These are phyloP conservation scores for Artomyces pyxidatus DNA, from an alignment of 768 basidiomycete genomes.

Conservation along the genomic window DNA sequence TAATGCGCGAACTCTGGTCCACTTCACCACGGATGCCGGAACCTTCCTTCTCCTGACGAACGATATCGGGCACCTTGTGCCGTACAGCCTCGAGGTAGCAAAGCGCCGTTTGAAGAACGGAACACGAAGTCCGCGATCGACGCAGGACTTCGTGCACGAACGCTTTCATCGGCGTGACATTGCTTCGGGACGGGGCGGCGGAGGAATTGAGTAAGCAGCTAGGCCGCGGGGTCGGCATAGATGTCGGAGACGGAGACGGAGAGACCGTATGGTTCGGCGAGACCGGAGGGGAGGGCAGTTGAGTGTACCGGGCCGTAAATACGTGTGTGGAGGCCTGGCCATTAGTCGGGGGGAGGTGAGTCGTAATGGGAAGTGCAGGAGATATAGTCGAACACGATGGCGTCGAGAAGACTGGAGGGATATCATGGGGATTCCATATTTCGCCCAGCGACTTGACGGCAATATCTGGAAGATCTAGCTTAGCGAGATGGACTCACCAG, in stretches of 20 bases:
- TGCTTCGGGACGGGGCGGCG: conserved; percentile 26
- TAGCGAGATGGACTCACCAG: conserved; percentile 1
- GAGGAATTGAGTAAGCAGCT: conserved; percentile 16
- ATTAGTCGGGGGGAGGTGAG: conserved; percentile 20
- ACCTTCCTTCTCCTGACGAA: conserved; percentile 40
- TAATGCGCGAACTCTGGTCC: conserved; percentile 36
- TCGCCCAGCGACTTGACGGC: conserved; percentile 70
- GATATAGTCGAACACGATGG: conserved; percentile 21
- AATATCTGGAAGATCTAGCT: conserved; percentile 45
- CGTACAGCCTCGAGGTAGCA: conserved; percentile 87
- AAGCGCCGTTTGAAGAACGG: conserved; percentile 77
- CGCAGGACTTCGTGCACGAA: conserved; percentile 88
- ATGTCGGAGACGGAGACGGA: conserved; percentile 22
- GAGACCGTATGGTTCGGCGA: conserved; percentile 35
- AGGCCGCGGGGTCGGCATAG: conserved; percentile 20
- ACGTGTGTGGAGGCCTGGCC: conserved; percentile 12
- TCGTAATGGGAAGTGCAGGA: conserved; percentile 8
- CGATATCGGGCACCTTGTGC: conserved; percentile 55
- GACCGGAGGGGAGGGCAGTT: conserved; percentile 48
- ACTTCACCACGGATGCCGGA: conserved; percentile 32
- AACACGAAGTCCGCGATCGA: conserved; percentile 77
- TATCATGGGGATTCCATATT: conserved; percentile 74
- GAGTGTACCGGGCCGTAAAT: conserved; percentile 26
- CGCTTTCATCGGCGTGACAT: conserved; percentile 47
- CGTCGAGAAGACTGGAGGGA: conserved; percentile 48